These are phyloP conservation scores for Geotrichum ghanense DNA, from an alignment of 805 yeast species.

Conservation along the genomic window DNA sequence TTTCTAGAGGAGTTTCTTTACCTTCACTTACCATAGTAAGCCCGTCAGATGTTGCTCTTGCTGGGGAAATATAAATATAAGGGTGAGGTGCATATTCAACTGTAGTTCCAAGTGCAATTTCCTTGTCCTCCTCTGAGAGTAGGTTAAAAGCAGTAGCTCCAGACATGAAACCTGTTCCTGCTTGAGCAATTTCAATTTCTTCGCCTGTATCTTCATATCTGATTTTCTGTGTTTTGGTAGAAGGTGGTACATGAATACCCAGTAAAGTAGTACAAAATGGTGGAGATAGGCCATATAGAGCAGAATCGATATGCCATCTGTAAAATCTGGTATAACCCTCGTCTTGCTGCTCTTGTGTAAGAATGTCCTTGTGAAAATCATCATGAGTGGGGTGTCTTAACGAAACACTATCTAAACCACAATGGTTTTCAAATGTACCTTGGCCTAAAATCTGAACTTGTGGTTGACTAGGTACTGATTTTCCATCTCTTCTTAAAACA, in stretches of 20 bases:
- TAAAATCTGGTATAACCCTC: constrained; percentile 66
- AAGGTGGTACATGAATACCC: constrained; percentile 71
- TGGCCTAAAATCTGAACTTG: constrained; percentile 88
- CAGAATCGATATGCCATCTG: constrained; percentile 93
- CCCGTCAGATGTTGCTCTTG: constrained; percentile 77
- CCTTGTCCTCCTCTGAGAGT: constrained; percentile 57
- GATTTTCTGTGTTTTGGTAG: constrained; percentile 41
- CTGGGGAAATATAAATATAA: constrained; percentile 70
- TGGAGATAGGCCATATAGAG: constrained; percentile 74
- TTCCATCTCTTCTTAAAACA: constrained; percentile 70
- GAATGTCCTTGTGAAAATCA: constrained; percentile 60
- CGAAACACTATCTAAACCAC: constrained; percentile 42
- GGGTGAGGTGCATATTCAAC: constrained; percentile 94
- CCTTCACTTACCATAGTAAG: constrained; percentile 79
- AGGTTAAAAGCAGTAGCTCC: constrained; percentile 70
- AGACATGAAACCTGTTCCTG: constrained; percentile 81
- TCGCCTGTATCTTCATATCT: constrained; percentile 59
- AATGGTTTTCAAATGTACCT: constrained; percentile 46
- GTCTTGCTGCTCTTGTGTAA: constrained; percentile 53
- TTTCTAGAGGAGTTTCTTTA: constrained; percentile 52
- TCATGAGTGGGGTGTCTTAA: constrained; percentile 80
- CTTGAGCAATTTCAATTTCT: constrained; percentile 56
- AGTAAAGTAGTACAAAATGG: constrained; percentile 77
- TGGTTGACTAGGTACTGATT: constrained; percentile 69
- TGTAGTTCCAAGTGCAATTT: constrained; percentile 63